These are phyloP conservation scores for Cymbopogon citratus DNA, from an alignment of 176 grass and related monocot genomes.

Conservation along the genomic window DNA sequence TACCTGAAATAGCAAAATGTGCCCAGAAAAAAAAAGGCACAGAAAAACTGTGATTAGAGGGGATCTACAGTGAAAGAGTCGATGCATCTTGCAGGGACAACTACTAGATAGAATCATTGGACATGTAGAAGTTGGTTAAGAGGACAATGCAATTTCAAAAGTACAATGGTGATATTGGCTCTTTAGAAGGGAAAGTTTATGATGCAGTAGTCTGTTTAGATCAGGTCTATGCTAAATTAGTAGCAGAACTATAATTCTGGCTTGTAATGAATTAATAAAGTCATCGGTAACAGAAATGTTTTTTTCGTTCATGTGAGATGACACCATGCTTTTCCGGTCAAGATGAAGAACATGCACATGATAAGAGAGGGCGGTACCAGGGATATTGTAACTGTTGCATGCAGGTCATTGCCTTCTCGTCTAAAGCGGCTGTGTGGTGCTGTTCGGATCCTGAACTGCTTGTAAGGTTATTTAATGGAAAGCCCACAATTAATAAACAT, in stretches of 20 bases:
- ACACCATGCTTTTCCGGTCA: not conserved
- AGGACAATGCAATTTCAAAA: not conserved
- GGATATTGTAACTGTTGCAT: conserved; percentile 73
- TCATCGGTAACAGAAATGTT: not conserved
- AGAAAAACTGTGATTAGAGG: not conserved
- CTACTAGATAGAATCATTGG: conserved; percentile 2
- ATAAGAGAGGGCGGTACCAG: conserved; percentile 46
- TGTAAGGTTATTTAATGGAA: conserved; percentile 25
- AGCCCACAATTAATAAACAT: conserved; percentile 22
- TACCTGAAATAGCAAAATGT: conserved; percentile 43
- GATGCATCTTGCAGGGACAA: not conserved
- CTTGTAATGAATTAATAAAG: not conserved
- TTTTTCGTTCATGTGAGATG: not conserved
- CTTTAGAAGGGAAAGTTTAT: not conserved
- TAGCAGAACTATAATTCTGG: not conserved
- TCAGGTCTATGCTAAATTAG: not conserved
- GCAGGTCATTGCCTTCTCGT: conserved; percentile 92
- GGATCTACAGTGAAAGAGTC: not conserved
- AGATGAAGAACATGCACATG: not conserved
- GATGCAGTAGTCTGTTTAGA: not conserved
- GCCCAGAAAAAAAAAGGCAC: not conserved
- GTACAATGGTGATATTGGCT: not conserved
- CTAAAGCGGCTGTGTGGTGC: conserved; percentile 74
- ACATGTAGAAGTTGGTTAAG: not conserved
- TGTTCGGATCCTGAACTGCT: conserved; percentile 89